Conservation (phyloP, 352 stramenopile species). For the Phytopythium mirpurense region DNA sequence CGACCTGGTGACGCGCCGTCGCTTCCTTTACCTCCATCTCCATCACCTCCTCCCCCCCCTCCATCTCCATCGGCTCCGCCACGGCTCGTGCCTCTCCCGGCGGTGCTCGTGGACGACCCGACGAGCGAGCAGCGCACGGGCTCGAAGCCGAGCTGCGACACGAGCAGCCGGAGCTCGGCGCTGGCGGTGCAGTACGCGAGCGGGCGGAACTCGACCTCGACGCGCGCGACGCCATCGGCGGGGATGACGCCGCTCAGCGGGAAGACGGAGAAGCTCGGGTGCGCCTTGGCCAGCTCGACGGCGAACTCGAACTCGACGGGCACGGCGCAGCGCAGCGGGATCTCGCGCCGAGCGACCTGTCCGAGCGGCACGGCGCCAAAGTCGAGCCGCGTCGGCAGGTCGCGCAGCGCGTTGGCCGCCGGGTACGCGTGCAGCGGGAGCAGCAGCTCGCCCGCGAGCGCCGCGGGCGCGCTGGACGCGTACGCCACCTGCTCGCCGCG, state of each 20-base stretch:
- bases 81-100: conserved; percentile 1
- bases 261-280: conserved; percentile 76
- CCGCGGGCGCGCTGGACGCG: conserved; percentile 38
- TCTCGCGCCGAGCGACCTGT: conserved; percentile 24
- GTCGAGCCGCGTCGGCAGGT: conserved; percentile 73
- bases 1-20: background rate
- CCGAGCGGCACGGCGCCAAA: conserved; percentile 71
- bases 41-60: too few relatives aligned
- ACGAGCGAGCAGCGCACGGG: conserved; percentile 54
- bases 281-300: conserved; percentile 50
- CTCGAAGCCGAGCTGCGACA: conserved; percentile 79
- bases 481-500: conserved; percentile 68
- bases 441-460: conserved; percentile 35
- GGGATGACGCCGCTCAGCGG: conserved; percentile 67
- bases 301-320: conserved; percentile 88
- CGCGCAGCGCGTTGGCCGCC: conserved; percentile 62
- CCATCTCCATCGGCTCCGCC: too few relatives aligned
- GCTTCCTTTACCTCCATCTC: background rate
- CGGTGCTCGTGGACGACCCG: conserved; percentile 48
- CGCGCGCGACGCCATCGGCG: conserved; percentile 46
- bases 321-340: conserved; percentile 67
- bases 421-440: conserved; percentile 87
- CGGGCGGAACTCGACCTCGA: conserved; percentile 78
- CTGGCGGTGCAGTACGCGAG: conserved; percentile 54
- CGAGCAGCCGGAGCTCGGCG: conserved; percentile 55